Evolutionary conservation across 768 basidiomycete genomes (phyloP).

Genomic region (Lentinus tigrinus): DNA sequence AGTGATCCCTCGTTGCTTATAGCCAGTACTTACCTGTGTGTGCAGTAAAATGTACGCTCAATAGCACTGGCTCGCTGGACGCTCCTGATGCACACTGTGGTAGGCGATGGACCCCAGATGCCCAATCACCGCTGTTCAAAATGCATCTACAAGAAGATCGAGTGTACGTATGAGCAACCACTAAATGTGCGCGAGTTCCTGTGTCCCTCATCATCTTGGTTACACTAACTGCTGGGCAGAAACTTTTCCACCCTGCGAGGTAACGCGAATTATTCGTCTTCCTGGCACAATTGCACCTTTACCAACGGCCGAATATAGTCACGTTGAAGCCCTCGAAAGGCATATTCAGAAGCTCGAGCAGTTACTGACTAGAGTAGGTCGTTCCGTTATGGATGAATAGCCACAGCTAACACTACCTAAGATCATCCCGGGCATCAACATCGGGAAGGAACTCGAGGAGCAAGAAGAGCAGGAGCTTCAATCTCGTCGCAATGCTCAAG

Average conservation of each 20-base stretch:
- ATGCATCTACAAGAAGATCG: conserved; percentile 52
- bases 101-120: conserved; percentile 71
- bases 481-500: too few species aligned
- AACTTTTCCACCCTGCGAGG: too few species aligned
- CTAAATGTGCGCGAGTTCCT: conserved; percentile 48
- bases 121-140: conserved; percentile 61
- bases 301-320: neutral
- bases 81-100: too few species aligned
- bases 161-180: conserved; percentile 70
- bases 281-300: too few species aligned
- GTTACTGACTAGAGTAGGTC: conserved; percentile 21
- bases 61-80: too few species aligned
- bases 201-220: neutral
- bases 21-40: too few species aligned
- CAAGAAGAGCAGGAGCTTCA: too few species aligned
- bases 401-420: neutral
- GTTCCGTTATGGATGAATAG: too few species aligned
- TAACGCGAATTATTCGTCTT: too few species aligned
- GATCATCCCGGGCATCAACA: neutral
- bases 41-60: too few species aligned
- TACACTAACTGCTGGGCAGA: too few species aligned
- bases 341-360: conserved; percentile 29
- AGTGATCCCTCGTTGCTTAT: conserved; percentile 24
- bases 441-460: neutral
- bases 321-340: conserved; percentile 26